Percentiles rank a stretch among this genome's conserved stretches.
These are phyloP conservation scores for Crithidia expoeki DNA, from an alignment of 208 protist species.

Conservation along the genomic window DNA sequence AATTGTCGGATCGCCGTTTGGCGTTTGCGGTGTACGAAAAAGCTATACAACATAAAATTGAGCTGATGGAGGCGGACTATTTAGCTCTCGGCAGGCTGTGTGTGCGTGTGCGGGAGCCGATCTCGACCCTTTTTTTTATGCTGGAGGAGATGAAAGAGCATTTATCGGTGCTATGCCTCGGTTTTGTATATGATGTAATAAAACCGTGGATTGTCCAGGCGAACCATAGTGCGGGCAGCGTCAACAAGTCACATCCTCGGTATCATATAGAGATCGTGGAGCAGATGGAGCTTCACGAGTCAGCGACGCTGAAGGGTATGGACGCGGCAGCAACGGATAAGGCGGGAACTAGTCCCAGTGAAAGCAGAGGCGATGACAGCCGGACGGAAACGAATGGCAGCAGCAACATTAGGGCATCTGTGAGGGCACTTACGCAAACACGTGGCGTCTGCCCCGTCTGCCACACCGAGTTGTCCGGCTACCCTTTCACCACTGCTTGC, in stretches of 20 bases:
- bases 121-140: conserved; percentile 50
- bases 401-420: neutral
- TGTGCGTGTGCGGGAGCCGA: conserved; percentile 44
- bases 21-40: conserved; percentile 55
- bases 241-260: neutral
- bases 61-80: conserved; percentile 55
- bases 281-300: neutral
- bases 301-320: neutral
- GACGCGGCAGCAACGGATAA: too few species aligned
- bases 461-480: conserved; percentile 29
- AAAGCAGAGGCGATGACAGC: neutral
- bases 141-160: conserved; percentile 66
- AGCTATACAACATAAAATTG: conserved; percentile 46
- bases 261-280: neutral
- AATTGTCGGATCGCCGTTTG: conserved; percentile 17
- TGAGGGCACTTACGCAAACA: neutral
- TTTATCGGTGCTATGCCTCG: conserved; percentile 35
- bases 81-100: conserved; percentile 52
- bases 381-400: neutral
- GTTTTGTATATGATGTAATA: conserved; percentile 50
- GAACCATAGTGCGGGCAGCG: neutral
- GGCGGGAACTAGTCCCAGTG: neutral
- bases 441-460: conserved; percentile 32
- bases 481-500: conserved; percentile 58
- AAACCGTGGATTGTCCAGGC: conserved; percentile 41